Evolutionary conservation across 345 rosid species (phyloP), one percentile per base, ranked within the genome.

Genomic region (Acer yangbiense): DNA sequence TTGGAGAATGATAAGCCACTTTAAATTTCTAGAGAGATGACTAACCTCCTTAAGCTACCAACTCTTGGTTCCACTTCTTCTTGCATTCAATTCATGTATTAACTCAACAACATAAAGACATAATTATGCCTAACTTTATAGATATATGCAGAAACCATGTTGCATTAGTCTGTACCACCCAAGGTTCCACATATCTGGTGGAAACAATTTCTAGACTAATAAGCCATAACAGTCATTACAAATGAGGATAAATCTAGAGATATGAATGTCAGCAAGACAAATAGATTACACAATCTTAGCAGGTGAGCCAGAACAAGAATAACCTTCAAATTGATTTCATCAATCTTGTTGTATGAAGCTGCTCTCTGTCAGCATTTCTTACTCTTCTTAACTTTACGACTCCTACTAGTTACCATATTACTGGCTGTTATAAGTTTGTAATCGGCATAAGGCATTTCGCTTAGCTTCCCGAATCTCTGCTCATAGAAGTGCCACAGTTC

Each of bases 401-500:
- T 69, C 65, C 68, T 68, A 58, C 82, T 69, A 21, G 60, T 69
- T 76, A 77, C 82, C 89, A 88, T 83, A 55, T 85, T 83, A 68
- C 85, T 82, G 69, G 88, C 87, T 8, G 89, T 85, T 64, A 86
- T 83, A 62, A 82, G 82, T 67, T 82, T 82, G 73, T 86, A 88
- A 71, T 76, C 72, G 17, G 87, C 75, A 68, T 58, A n/a, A 21
- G 85, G 83, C 83, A 88, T 71, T 71, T 74, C 81, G 58, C 83
- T 85, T 23, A 86, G 23, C 65, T 80, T 82, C 71, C 88, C 89
- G 76, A 88, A 88, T 44, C 83, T 83, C 78, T 83, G 74, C 82
- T 81, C 86, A 0, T 86, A 88, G 69, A 76, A 85, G 78, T 86
- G 79, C 89, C 89, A 86, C 48, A 88, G 11, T 20, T 88, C 91